Percentiles rank a stretch among this genome's conserved stretches.
Conservation (phyloP, 2,329 filamentous ascomycete species). For the Claviceps cyperi region DNA sequence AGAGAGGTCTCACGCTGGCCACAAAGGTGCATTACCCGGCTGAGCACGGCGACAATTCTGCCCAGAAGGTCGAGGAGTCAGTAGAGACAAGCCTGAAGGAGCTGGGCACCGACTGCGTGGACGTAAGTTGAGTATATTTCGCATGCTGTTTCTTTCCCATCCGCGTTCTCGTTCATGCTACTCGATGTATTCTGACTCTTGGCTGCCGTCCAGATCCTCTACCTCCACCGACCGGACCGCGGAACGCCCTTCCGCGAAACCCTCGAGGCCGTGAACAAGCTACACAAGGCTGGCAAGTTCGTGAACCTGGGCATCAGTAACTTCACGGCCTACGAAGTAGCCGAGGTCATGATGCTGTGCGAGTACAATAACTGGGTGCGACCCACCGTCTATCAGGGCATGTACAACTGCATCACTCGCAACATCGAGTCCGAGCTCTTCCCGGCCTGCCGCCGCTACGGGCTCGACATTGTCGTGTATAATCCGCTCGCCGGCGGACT, state of each 20-base stretch:
- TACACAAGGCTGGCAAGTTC: constrained; percentile 81
- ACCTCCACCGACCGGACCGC: constrained; percentile 34
- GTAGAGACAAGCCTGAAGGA: constrained; percentile 57
- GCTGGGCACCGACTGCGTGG: constrained; percentile 57
- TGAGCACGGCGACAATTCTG: constrained; percentile 19
- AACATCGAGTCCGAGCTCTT: constrained; percentile 63
- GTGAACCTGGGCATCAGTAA: constrained; percentile 68
- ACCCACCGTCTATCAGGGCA: constrained; percentile 73
- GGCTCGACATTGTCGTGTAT: constrained; percentile 66
- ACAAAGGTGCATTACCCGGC: constrained; percentile 60
- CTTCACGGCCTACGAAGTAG: constrained; percentile 76
- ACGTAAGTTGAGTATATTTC: constrained; percentile 29
- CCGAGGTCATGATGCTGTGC: constrained; percentile 69
- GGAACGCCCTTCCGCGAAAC: constrained; percentile 66
- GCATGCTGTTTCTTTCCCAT: not conserved
- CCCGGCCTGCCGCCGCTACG: constrained; percentile 58
- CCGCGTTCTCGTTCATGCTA: not conserved
- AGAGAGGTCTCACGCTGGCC: constrained; percentile 61
- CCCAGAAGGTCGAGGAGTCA: constrained; percentile 47
- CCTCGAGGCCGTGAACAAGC: constrained; percentile 58
- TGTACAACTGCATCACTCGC: constrained; percentile 73
- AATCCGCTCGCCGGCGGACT: constrained; percentile 72
- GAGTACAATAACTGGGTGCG: constrained; percentile 68
- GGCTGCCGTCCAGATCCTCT: constrained; percentile 17
- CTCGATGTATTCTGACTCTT: not conserved